Evolutionary conservation across 2,329 filamentous ascomycete genomes (phyloP).

Genomic region (Sporothrix protearum): DNA sequence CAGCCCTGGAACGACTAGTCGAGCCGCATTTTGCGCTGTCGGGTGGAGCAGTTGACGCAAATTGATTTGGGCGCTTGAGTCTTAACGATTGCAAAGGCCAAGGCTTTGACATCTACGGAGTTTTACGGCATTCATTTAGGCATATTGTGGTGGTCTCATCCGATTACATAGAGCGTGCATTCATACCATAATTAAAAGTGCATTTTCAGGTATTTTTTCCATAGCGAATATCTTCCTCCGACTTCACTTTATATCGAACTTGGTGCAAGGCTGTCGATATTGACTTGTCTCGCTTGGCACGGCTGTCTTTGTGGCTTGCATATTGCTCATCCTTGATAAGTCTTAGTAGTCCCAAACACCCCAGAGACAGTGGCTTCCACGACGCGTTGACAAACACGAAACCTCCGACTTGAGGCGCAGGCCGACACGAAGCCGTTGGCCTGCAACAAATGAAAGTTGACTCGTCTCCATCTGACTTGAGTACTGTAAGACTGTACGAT

Average conservation of each 20-base stretch:
- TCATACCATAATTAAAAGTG: not conserved
- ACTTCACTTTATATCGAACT: not conserved
- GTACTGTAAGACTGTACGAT: no score
- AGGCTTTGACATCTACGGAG: not conserved
- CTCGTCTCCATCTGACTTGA: not conserved
- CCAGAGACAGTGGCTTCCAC: not conserved
- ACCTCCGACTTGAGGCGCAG: not conserved
- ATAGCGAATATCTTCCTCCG: not conserved
- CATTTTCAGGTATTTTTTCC: no score
- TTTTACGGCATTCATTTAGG: not conserved
- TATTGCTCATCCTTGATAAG: not conserved
- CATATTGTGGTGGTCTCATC: not conserved
- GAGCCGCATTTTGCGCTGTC: not conserved
- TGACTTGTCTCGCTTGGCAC: not conserved
- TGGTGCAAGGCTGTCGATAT: not conserved
- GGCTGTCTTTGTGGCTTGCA: not conserved
- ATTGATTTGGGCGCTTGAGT: not conserved
- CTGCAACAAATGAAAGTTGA: no score
- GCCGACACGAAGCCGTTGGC: not conserved
- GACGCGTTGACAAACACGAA: not conserved
- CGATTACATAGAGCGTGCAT: slow-evolving; percentile 3
- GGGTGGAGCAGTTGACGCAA: not conserved
- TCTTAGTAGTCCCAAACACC: not conserved
- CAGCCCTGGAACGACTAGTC: not conserved
- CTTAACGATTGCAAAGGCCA: not conserved